Conservation (phyloP, 139 green algal genomes). For the Volvox reticuliferus region DNA sequence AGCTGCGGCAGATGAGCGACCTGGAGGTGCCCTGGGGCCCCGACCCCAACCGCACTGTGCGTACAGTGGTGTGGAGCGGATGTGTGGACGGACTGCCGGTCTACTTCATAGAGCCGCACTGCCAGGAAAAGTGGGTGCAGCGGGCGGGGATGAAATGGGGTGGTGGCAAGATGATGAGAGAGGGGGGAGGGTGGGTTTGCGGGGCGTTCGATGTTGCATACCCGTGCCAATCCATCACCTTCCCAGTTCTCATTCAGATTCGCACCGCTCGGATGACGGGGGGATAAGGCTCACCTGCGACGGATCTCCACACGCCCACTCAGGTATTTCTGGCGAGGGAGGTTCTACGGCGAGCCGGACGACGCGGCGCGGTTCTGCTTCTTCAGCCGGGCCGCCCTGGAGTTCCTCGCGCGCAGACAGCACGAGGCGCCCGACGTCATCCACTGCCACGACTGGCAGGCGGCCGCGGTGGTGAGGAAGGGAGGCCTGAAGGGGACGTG, state of each 20-base stretch:
- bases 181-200: too few species aligned
- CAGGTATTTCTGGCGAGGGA: constrained; percentile 54
- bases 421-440: constrained; percentile 66
- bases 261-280: too few species aligned
- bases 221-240: too few species aligned
- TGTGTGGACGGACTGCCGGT: constrained; percentile 65
- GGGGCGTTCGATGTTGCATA: too few species aligned
- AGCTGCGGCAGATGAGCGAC: constrained; percentile 42
- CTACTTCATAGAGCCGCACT: constrained; percentile 61
- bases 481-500: too few species aligned
- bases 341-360: constrained; percentile 57
- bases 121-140: constrained; percentile 29
- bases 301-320: too few species aligned
- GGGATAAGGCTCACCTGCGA: too few species aligned
- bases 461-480: constrained; percentile 60
- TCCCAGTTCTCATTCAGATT: too few species aligned
- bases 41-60: constrained; percentile 33
- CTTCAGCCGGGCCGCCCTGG: constrained; percentile 75
- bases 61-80: constrained; percentile 62
- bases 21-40: constrained; percentile 44
- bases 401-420: constrained; percentile 76
- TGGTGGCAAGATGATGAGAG: too few species aligned
- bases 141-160: background rate
- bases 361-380: constrained; percentile 67
- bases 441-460: constrained; percentile 96